Base-by-base conservation (phyloP, 495 filamentous ascomycete species). In the Xylaria nigripes region DNA sequence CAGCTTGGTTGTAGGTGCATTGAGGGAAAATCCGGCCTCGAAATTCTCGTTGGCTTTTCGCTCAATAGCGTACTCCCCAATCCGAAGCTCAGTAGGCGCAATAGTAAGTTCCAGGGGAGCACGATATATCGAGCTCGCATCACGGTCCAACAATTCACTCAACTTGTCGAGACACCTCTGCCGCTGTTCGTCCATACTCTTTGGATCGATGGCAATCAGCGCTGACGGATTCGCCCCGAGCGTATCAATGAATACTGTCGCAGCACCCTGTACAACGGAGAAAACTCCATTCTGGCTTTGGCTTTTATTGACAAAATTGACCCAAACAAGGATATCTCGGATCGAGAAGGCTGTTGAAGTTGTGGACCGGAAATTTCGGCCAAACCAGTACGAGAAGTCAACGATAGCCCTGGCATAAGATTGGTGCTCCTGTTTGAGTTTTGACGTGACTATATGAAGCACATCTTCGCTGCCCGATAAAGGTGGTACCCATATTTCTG, bases 401-500 rank as follows among this genome's bases (percentile, higher is more conserved):
- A 97, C 82, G 67, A 99, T 87, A 19, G 79, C 70, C 3, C 68
- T 71, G 1, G 86, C 77, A 57, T 85, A 74, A 3, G 72, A 57
- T 42, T 72, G 67, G 40, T 78, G 69, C 36, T 57, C 62, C 1
- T 66, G 60, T 10, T 67, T 61, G 6, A 97, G 72, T 66, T 93
- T 96, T 29, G 82, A 82, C 27, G 77, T 72, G 8, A 96, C 83
- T 49, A 99, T 96, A 42, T 93, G 86, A 29, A 90, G 70, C 23
- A 96, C 83, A 63, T 99, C 94, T 24, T 90, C 84, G 32, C 78
- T 76, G 40, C 93, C 88, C 0, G 87, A 86, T 42, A 87, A 72
- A 2, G 90, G 76, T 3, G 93, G 90, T 0, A 96, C 94, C 94
- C 94, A 99, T 19, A 99, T 95, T 65, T 99, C 94, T 0, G 94